Percentiles rank a stretch among this genome's conserved stretches.
phyloP scores from a whole-genome alignment of 352 stramenopile genomes.

The Pythium grandisporangium region DNA sequence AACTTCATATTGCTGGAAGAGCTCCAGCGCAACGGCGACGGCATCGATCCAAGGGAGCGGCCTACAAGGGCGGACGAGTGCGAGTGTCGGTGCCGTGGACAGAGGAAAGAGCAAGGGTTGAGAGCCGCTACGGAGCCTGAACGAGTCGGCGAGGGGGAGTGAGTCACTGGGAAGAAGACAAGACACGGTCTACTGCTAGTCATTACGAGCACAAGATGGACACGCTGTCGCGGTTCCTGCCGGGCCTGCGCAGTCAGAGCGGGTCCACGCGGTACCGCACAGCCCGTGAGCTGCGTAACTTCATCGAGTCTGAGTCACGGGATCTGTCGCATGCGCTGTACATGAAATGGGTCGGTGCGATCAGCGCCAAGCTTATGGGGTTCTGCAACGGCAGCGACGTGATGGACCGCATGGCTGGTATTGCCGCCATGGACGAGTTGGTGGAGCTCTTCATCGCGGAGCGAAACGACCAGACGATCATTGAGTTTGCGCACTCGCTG shows the following conservation, averaged over 20 bases:
- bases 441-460: slow-evolving; percentile 86
- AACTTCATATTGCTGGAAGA: too few relatives aligned
- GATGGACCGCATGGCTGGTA: slow-evolving; percentile 74
- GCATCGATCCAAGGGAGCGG: too few relatives aligned
- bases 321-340: slow-evolving; percentile 79
- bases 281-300: slow-evolving; percentile 67
- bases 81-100: too few relatives aligned
- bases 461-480: slow-evolving; percentile 86
- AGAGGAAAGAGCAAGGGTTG: too few relatives aligned
- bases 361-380: slow-evolving; percentile 75
- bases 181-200: too few relatives aligned
- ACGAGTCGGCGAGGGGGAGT: neutral
- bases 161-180: neutral
- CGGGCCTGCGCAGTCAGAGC: slow-evolving; percentile 60
- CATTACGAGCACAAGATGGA: slow-evolving; percentile 33
- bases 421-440: slow-evolving; percentile 85
- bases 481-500: slow-evolving; percentile 83
- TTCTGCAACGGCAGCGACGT: slow-evolving; percentile 75
- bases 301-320: slow-evolving; percentile 81
- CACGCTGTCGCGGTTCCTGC: slow-evolving; percentile 67
- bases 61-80: too few relatives aligned
- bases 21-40: too few relatives aligned
- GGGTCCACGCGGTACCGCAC: slow-evolving; percentile 48
- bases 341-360: slow-evolving; percentile 82
- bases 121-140: too few relatives aligned